Base-by-base conservation (phyloP, 768 basidiomycete genomes). In the Russula brevipes region DNA sequence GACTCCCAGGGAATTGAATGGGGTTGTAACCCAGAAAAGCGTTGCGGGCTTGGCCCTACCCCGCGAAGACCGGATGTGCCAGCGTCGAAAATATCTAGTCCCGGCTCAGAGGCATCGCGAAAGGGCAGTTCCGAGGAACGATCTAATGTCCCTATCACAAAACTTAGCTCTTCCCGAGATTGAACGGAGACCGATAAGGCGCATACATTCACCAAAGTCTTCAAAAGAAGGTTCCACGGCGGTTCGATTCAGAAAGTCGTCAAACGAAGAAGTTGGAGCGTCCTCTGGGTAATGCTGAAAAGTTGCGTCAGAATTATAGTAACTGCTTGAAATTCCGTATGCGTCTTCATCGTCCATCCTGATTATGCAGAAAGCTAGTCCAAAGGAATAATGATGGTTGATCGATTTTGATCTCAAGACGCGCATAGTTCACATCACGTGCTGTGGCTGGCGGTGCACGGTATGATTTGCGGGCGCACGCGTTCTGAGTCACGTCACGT, bases 391-490 rank as follows among this genome's bases (percentile, higher is more conserved):
- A 17, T 11, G 30, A 12, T 45, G 17, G n/a, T 19, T 45, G 17
- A n/a, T 49, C 17, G 4, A 44, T 44, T n/a, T 8, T 30, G 47
- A 2, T 36, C n/a, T 12, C 24, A n/a, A 36, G 42, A 46, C 50
- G 53, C 63, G 63, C 49, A 36, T 5, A 3, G n/a, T 64, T 66
- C 65, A 54, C 65, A 66, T 66, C 65, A 66, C 65, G 61, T 66
- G 65, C 24, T 1, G 55, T n/a, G 24, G 19, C 50, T 30, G 11
- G 14, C 35, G 2, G 52, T 49, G 57, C 63, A 64, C 63, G 63
- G 33, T 57, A 16, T 11, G 19, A 54, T 19, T 12, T 35, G 39
- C 17, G 49, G 17, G 17, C 39, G 8, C 49, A 38, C 53, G 51
- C 49, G 45, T 54, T 47, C 44, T 14, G 14, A 52, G 19, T 60